These are phyloP conservation scores for Dactylellina drechsleri DNA, from an alignment of 2,329 filamentous ascomycete genomes.

Conservation along the genomic window DNA sequence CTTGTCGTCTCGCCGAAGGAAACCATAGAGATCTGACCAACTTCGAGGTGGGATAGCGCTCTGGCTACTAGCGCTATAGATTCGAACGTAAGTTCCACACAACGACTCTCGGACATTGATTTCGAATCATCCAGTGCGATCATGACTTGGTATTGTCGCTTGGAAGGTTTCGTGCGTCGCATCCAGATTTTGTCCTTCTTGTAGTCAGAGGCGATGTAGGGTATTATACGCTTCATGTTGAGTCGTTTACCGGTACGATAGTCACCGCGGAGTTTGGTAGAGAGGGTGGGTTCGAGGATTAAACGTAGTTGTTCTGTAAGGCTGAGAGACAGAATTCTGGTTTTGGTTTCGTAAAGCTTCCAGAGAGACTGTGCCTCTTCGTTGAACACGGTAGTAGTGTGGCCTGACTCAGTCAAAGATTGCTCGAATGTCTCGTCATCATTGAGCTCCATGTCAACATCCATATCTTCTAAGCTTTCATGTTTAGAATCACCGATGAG, in stretches of 20 bases:
- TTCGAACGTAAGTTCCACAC: constrained; percentile 85
- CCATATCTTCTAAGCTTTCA: constrained; percentile 14
- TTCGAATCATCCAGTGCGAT: constrained; percentile 96
- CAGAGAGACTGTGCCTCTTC: constrained; percentile 78
- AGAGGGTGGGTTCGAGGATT: constrained; percentile 91
- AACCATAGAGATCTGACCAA: constrained; percentile 88
- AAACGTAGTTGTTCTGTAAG: constrained; percentile 94
- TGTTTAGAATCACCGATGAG: constrained; percentile 27
- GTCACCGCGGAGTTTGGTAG: constrained; percentile 94
- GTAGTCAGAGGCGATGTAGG: constrained; percentile 97
- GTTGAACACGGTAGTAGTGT: constrained; percentile 55
- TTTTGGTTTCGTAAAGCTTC: constrained; percentile 83
- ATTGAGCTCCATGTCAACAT: constrained; percentile 43
- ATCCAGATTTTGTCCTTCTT: constrained; percentile 99
- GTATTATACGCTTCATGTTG: constrained; percentile 99
- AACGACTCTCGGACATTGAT: constrained; percentile 85
- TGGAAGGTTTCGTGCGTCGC: constrained; percentile 88
- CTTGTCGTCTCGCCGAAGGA: constrained; percentile 87
- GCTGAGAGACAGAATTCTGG: constrained; percentile 84
- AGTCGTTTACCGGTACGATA: constrained; percentile 98
- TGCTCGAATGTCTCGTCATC: constrained; percentile 7
- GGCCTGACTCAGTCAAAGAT: neutral
- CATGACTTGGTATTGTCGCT: constrained; percentile 95
- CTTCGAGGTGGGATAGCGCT: constrained; percentile 89
- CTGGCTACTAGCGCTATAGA: constrained; percentile 91